phyloP scores from a whole-genome alignment of 192 early-diverging fungal species.

The Podila verticillata region DNA sequence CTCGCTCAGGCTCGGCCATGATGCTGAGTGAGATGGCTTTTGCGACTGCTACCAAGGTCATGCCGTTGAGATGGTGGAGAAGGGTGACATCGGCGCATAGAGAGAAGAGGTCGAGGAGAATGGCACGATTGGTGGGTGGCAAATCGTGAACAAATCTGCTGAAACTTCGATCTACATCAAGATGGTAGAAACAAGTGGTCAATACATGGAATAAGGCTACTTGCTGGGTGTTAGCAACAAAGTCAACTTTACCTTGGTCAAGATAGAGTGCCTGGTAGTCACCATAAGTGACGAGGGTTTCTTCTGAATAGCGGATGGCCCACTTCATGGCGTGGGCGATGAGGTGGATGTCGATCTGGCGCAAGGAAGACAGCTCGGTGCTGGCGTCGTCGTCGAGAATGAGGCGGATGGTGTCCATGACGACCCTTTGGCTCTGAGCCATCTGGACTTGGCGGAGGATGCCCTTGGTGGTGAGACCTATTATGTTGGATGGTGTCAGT shows the following conservation, averaged over 20 bases:
- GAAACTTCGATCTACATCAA: slow-evolving; percentile 27
- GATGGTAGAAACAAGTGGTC: not conserved
- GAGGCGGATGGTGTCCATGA: slow-evolving; percentile 32
- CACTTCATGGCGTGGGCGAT: slow-evolving; percentile 52
- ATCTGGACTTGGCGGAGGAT: slow-evolving; percentile 47
- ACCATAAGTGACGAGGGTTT: slow-evolving; percentile 37
- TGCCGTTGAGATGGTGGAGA: slow-evolving; percentile 45
- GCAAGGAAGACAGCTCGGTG: slow-evolving; percentile 36
- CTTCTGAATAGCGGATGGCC: slow-evolving; percentile 47
- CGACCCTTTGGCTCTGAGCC: slow-evolving; percentile 17
- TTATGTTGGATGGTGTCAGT: not conserved
- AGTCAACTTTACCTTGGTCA: slow-evolving; percentile 35
- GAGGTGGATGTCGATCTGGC: slow-evolving; percentile 44
- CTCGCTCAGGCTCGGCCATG: slow-evolving; percentile 37
- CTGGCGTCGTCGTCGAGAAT: slow-evolving; percentile 48
- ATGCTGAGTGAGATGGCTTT: slow-evolving; percentile 51
- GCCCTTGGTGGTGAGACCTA: slow-evolving; percentile 45
- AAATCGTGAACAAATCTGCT: slow-evolving; percentile 33
- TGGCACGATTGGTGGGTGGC: slow-evolving; percentile 37
- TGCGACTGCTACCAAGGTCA: slow-evolving; percentile 41
- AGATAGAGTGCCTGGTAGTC: slow-evolving; percentile 48
- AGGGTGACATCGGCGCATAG: slow-evolving; percentile 46
- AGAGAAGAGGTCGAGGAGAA: slow-evolving; percentile 44
- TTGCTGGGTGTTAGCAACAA: not conserved
- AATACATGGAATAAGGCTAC: not conserved